A percentile compares a stretch with the other conserved stretches of the same genome.
Conservation (phyloP, 257 asterid genomes). For the Fraxinus cuspidata region DNA sequence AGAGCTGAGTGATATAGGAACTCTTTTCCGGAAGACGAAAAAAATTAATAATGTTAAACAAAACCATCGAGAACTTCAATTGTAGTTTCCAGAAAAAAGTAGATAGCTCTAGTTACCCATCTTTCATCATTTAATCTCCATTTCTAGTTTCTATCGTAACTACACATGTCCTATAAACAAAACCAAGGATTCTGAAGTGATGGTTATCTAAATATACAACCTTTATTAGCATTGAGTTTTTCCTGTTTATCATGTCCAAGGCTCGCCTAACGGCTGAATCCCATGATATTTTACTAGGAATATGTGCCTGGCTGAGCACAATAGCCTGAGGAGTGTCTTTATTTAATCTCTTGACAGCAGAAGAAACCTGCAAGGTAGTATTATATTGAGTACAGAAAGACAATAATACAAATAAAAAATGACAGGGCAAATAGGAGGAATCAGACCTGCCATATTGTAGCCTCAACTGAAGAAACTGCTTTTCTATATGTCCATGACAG, state of each 20-base stretch:
- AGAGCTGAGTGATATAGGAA: not conserved
- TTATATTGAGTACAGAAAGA: not conserved
- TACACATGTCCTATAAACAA: not conserved
- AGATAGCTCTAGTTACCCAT: not conserved
- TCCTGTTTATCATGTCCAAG: conserved; percentile 59
- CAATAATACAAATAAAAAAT: conserved; percentile 1
- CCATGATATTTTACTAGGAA: conserved; percentile 75
- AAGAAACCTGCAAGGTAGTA: conserved; percentile 58
- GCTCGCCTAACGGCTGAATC: conserved; percentile 69
- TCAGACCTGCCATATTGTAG: conserved; percentile 71
- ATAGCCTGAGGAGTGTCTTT: conserved; percentile 41
- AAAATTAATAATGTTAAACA: not conserved
- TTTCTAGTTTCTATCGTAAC: not conserved
- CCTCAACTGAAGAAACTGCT: conserved; percentile 72
- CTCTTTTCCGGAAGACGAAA: not conserved
- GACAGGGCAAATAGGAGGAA: not conserved
- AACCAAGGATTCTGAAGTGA: not conserved
- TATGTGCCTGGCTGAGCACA: conserved; percentile 57
- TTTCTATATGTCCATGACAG: conserved; percentile 59
- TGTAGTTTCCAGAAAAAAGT: not conserved
- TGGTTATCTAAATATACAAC: conserved; percentile 33
- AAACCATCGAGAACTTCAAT: not conserved
- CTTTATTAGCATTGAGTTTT: conserved; percentile 69
- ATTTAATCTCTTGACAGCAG: conserved; percentile 40
- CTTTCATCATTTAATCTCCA: not conserved